phyloP scores from a whole-genome alignment of 1,284 basidiomycete genomes.

The Cystobasidium slooffiae region DNA sequence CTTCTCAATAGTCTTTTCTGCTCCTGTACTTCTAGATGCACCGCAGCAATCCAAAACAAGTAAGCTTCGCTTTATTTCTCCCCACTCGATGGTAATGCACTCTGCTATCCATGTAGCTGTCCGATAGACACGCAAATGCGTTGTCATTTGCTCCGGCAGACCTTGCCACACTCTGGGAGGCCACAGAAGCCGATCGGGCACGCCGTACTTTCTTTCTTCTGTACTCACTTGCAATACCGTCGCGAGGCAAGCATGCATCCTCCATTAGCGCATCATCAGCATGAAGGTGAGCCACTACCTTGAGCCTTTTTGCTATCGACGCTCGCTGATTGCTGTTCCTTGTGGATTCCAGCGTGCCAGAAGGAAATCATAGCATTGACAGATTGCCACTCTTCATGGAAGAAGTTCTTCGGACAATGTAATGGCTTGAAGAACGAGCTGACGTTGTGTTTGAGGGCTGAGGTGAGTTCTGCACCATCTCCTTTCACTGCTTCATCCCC shows the following conservation, averaged over 20 bases:
- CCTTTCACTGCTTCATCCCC: not conserved
- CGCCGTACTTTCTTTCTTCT: not conserved
- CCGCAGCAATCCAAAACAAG: no score
- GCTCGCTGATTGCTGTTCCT: slow-evolving; percentile 4
- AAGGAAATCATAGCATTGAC: slow-evolving; percentile 44
- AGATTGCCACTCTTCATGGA: slow-evolving; percentile 40
- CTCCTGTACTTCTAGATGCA: no score
- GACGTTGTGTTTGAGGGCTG: slow-evolving; percentile 44
- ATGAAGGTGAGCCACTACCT: slow-evolving; percentile 27
- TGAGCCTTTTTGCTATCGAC: not conserved
- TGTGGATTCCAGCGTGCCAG: slow-evolving; percentile 35
- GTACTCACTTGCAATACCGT: not conserved
- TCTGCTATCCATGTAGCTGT: no score
- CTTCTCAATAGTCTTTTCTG: no score
- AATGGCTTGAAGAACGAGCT: slow-evolving; percentile 46
- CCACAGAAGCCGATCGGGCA: not conserved
- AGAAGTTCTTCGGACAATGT: slow-evolving; percentile 45
- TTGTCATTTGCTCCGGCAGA: not conserved
- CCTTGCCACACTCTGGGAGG: not conserved
- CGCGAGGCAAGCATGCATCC: slow-evolving; percentile 39
- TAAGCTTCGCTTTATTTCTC: no score
- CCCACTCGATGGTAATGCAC: no score
- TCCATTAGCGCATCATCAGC: slow-evolving; percentile 44
- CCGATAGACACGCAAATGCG: no score
- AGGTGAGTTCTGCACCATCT: slow-evolving; percentile 19